phyloP scores from a whole-genome alignment of 129 eudicot genomes.

The Pulicaria dysenterica region DNA sequence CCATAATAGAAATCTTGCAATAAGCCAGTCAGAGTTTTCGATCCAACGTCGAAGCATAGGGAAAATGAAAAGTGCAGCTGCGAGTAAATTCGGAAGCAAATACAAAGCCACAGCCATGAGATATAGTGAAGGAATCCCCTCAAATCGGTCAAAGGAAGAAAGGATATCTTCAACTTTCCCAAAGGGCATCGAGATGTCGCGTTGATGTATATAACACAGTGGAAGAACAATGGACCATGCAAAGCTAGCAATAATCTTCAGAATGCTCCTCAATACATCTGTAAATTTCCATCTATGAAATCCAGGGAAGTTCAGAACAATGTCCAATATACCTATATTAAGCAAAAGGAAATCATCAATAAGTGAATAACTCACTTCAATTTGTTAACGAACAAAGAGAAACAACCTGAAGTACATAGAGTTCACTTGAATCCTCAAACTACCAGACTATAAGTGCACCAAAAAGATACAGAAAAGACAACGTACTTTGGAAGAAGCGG shows the following conservation, averaged over 20 bases:
- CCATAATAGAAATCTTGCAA: conserved; percentile 86
- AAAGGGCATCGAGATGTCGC: conserved; percentile 41
- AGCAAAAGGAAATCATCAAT: conserved; percentile 18
- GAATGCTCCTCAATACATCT: conserved; percentile 64
- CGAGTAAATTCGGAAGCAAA: conserved; percentile 74
- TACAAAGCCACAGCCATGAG: conserved; percentile 80
- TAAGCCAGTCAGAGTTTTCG: conserved; percentile 96
- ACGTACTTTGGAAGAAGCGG: conserved; percentile 89
- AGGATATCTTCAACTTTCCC: conserved; percentile 39
- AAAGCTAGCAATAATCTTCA: conserved; percentile 75
- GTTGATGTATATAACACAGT: conserved; percentile 60
- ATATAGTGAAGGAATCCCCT: conserved; percentile 83
- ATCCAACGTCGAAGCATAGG: conserved; percentile 99
- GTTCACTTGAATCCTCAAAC: conserved; percentile 14
- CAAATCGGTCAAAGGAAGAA: conserved; percentile 56
- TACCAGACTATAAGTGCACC: conserved; percentile 19
- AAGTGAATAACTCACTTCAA: conserved; percentile 7
- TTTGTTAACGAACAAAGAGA: conserved; percentile 2
- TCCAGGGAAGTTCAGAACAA: conserved; percentile 84
- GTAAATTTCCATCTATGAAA: conserved; percentile 84
- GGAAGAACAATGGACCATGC: conserved; percentile 89
- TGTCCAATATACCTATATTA: conserved; percentile 79
- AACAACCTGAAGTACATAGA: conserved; percentile 14
- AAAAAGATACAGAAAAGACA: conserved; percentile 1
- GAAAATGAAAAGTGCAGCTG: conserved; percentile 74